Conservation (phyloP, 2,329 filamentous ascomycete species). For the Apiospora koreana region DNA sequence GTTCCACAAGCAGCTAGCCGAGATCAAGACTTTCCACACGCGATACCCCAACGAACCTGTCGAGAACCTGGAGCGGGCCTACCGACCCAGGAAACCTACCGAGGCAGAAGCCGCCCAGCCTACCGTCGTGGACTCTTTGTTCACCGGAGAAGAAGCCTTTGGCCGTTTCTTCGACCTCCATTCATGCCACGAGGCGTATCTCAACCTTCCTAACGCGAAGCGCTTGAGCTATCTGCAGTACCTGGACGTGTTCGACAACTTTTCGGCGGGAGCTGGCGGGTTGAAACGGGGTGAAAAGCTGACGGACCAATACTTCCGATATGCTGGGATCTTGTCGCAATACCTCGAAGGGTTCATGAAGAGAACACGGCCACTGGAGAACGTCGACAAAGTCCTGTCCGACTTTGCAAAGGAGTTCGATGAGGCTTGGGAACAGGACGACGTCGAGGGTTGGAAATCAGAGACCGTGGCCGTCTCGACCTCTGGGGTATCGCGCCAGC, state of each 20-base stretch:
- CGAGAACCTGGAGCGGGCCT: constrained; percentile 91
- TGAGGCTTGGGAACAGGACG: constrained; percentile 76
- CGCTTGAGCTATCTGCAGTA: constrained; percentile 90
- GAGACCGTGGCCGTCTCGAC: constrained; percentile 48
- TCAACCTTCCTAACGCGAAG: constrained; percentile 87
- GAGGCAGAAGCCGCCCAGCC: constrained; percentile 65
- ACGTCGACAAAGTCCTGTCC: constrained; percentile 75
- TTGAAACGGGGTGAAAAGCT: constrained; percentile 82
- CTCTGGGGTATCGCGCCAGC: constrained; percentile 33
- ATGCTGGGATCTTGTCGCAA: constrained; percentile 75
- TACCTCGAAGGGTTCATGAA: constrained; percentile 91
- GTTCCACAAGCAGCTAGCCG: constrained; percentile 82
- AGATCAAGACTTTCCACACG: constrained; percentile 84
- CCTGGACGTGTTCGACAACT: constrained; percentile 86
- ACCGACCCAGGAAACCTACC: constrained; percentile 68
- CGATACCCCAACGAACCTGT: constrained; percentile 93
- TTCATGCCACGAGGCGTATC: constrained; percentile 79
- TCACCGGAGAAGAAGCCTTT: constrained; percentile 93
- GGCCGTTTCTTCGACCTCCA: constrained; percentile 92
- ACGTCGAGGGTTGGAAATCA: constrained; percentile 75
- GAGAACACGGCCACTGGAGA: constrained; percentile 81
- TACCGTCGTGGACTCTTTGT: constrained; percentile 82
- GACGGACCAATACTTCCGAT: constrained; percentile 90
- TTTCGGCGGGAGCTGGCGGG: constrained; percentile 70
- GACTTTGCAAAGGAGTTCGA: constrained; percentile 85